phyloP scores from a whole-genome alignment of 1,284 basidiomycete genomes.

The Butyriboletus appendiculatus region DNA sequence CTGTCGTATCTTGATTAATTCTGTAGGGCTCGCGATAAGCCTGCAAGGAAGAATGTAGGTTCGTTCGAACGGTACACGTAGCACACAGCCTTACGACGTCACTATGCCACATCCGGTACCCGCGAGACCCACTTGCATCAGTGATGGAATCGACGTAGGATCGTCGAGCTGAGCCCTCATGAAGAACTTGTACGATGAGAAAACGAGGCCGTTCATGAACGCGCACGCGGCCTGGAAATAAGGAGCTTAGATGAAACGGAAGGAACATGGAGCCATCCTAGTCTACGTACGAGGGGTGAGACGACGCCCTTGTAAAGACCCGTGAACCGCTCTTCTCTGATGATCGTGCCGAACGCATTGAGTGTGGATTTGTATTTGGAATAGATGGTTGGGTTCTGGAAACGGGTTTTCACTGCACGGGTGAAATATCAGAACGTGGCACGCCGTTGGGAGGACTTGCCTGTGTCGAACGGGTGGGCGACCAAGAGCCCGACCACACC shows the following conservation, averaged over 20 bases:
- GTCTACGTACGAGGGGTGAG: constrained; percentile 61
- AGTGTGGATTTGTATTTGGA: constrained; percentile 59
- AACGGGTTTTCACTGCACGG: constrained; percentile 69
- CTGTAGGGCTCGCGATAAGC: constrained; percentile 77
- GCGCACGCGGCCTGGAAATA: constrained; percentile 59
- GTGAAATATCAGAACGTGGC: background rate
- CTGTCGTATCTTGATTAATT: constrained; percentile 86
- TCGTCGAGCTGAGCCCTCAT: constrained; percentile 57
- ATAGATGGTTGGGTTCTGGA: constrained; percentile 62
- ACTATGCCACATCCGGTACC: constrained; percentile 78
- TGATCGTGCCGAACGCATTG: constrained; percentile 63
- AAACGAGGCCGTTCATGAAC: constrained; percentile 74
- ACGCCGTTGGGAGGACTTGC: constrained; percentile 37
- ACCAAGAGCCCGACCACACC: constrained; percentile 64
- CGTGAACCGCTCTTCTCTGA: constrained; percentile 62
- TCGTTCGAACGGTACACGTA: background rate
- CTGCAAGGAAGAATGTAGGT: constrained; percentile 38
- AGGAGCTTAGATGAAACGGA: background rate
- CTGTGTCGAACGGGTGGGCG: constrained; percentile 76
- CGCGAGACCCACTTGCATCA: constrained; percentile 72
- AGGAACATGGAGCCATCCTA: background rate
- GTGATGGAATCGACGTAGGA: constrained; percentile 50
- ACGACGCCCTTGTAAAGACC: constrained; percentile 75
- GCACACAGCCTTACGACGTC: constrained; percentile 56
- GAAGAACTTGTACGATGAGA: constrained; percentile 72